A percentile compares a stretch with the other conserved stretches of the same genome.
These are phyloP conservation scores for Neonectria hederae DNA, from an alignment of 2,329 filamentous ascomycete species.

Conservation along the genomic window DNA sequence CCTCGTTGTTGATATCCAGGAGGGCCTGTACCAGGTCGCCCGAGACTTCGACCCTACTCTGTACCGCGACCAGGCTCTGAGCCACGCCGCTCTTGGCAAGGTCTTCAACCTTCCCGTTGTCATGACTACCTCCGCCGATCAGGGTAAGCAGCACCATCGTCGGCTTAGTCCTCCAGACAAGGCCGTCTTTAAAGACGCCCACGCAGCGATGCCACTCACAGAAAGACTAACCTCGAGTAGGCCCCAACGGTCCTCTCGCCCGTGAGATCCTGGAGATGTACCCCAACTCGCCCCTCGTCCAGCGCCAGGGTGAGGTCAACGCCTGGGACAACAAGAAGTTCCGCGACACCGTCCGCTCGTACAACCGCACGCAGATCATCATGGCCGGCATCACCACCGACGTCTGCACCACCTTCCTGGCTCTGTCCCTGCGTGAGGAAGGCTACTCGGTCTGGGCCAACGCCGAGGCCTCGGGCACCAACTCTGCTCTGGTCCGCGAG, in stretches of 20 bases:
- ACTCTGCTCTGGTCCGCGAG: slow-evolving; percentile 67
- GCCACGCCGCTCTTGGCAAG: slow-evolving; percentile 72
- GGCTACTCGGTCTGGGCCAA: slow-evolving; percentile 81
- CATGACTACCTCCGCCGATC: slow-evolving; percentile 74
- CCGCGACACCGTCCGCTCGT: slow-evolving; percentile 69
- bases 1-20: slow-evolving; percentile 51
- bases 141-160: slow-evolving; percentile 24
- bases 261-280: slow-evolving; percentile 75
- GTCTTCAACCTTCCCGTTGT: slow-evolving; percentile 75
- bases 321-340: slow-evolving; percentile 81
- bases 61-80: slow-evolving; percentile 73
- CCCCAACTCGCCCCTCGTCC: slow-evolving; percentile 71
- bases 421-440: slow-evolving; percentile 74
- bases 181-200: background rate
- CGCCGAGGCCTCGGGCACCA: slow-evolving; percentile 75
- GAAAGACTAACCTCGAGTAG: slow-evolving; percentile 47
- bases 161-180: background rate
- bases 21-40: slow-evolving; percentile 54
- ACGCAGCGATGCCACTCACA: slow-evolving; percentile 19
- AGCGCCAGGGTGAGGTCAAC: slow-evolving; percentile 76
- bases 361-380: slow-evolving; percentile 75
- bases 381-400: slow-evolving; percentile 78
- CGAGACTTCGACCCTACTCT: slow-evolving; percentile 73
- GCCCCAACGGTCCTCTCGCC: slow-evolving; percentile 76
- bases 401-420: slow-evolving; percentile 78